Conservation (phyloP, 164 flowering plant species). For the Liriodendron chinense region DNA sequence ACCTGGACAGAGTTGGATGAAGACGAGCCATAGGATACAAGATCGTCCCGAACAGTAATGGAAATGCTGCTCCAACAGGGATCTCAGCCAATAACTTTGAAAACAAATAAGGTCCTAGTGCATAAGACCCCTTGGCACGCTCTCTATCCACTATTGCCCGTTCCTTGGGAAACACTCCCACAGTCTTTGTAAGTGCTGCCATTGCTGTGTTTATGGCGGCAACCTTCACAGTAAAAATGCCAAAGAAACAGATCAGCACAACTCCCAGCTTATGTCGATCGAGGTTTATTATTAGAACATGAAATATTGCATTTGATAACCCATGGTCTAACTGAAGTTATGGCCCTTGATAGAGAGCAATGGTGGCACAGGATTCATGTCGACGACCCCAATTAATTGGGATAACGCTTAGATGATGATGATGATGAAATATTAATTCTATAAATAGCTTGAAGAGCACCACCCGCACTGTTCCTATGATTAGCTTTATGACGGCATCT, state of each 20-base stretch:
- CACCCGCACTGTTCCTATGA: too few species aligned
- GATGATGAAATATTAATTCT: too few species aligned
- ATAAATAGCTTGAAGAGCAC: too few species aligned
- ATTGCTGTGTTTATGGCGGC: conserved; percentile 98
- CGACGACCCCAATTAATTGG: too few species aligned
- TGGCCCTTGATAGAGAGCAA: too few species aligned
- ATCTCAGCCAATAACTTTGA: conserved; percentile 90
- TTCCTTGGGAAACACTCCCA: conserved; percentile 91
- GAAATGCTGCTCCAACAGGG: conserved; percentile 94
- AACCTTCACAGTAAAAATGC: conserved; percentile 42
- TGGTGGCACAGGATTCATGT: too few species aligned
- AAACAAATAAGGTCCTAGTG: conserved; percentile 81
- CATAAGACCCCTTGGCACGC: conserved; percentile 86
- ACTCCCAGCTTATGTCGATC: neutral
- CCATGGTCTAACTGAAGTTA: too few species aligned
- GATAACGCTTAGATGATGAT: too few species aligned
- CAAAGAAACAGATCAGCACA: conserved; percentile 2
- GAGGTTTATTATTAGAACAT: neutral
- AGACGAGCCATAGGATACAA: conserved; percentile 96
- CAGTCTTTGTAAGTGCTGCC: conserved; percentile 99
- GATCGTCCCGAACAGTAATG: conserved; percentile 85
- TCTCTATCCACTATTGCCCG: conserved; percentile 93
- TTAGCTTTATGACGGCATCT: too few species aligned
- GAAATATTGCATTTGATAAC: neutral
- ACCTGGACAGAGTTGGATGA: conserved; percentile 83